A percentile compares a stretch with the other conserved stretches of the same genome.
Conservation (phyloP, 1,284 basidiomycete genomes). For the Ustilago shanxiensis region DNA sequence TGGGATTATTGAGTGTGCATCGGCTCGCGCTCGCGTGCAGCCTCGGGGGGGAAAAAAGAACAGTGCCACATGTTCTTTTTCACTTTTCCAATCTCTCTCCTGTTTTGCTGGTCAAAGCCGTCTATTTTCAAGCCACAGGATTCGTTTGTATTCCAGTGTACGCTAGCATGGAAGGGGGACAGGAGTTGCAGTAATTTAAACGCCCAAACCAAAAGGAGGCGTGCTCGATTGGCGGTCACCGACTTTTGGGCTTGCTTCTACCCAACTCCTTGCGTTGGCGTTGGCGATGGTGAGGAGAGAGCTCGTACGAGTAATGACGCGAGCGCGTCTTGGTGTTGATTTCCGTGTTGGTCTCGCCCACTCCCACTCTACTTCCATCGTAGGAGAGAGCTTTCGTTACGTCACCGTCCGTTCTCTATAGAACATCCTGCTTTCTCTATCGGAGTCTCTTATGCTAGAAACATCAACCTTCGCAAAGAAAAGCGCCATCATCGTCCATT, state of each 20-base stretch:
- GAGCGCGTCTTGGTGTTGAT: slow-evolving; percentile 5
- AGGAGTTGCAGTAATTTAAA: not conserved
- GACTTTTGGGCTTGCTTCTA: too few relatives aligned
- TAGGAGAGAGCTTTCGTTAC: not conserved
- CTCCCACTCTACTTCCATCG: not conserved
- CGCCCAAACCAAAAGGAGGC: not conserved
- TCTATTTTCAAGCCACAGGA: not conserved
- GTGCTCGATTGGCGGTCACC: not conserved
- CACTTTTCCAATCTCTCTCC: not conserved
- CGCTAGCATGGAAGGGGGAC: not conserved
- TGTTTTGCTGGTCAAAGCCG: not conserved
- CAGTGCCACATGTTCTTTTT: slow-evolving; percentile 17
- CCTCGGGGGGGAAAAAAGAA: slow-evolving; percentile 34
- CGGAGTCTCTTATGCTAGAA: too few relatives aligned
- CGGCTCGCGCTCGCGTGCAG: too few relatives aligned
- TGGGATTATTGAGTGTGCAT: too few relatives aligned
- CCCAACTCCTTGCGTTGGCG: not conserved
- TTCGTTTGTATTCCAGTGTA: not conserved
- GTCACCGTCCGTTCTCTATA: slow-evolving; percentile 13
- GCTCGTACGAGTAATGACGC: slow-evolving; percentile 12
- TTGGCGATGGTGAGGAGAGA: not conserved
- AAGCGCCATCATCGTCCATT: too few relatives aligned
- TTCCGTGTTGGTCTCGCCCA: not conserved
- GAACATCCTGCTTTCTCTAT: slow-evolving; percentile 5
- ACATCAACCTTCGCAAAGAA: too few relatives aligned